Evolutionary conservation across 169 alveolate genomes (phyloP), one percentile per base, ranked within the genome.

Genomic region (Eimeria falciformis): DNA sequence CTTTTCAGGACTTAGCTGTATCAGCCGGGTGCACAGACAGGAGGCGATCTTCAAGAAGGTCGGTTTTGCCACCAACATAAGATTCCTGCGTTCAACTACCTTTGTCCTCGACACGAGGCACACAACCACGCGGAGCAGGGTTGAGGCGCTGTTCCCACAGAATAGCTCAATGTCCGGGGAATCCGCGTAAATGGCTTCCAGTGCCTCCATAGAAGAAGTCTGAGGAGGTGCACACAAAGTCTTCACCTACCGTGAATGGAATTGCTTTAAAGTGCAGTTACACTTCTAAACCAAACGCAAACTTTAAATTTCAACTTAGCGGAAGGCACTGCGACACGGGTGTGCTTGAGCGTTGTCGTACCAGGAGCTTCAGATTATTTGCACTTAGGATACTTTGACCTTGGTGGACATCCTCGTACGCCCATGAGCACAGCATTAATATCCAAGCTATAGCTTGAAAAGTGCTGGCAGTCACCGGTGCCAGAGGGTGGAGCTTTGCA

Each of bases 351-450:
- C 62, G 73, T 62, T 62, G 9, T 62, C 86, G 18, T 55, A 87
- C 92, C 5, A 50, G 55, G 65, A 83, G 46, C 46, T 69, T 6
- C 33, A 6, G 5, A 9, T 37, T 37, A 23, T 83, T 29, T 7
- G 62, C 66, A 2, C 33, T 25, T 29, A 87, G 27, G 27, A 87
- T 68, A 27, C 78, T 69, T 6, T 71, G 45, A 27, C 87, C 79
- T 17, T 56, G 58, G 65, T 87, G 86, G 5, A 71, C 29, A 12
- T 87, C 92, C 55, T 87, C 92, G 78, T 69, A 87, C 2, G 87
- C 73, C 92, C 92, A 87, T 1, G 87, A 87, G 43, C 78, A 87
- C 1, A 87, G 69, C n/a, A 87, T 58, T 9, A 87, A 40, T 45
- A 69, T 33, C 75, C 75, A 87, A 0, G 92, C 47, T 3, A 73